Evolutionary conservation across 164 flowering plant genomes (phyloP).

Genomic region (Aristolochia californica): DNA sequence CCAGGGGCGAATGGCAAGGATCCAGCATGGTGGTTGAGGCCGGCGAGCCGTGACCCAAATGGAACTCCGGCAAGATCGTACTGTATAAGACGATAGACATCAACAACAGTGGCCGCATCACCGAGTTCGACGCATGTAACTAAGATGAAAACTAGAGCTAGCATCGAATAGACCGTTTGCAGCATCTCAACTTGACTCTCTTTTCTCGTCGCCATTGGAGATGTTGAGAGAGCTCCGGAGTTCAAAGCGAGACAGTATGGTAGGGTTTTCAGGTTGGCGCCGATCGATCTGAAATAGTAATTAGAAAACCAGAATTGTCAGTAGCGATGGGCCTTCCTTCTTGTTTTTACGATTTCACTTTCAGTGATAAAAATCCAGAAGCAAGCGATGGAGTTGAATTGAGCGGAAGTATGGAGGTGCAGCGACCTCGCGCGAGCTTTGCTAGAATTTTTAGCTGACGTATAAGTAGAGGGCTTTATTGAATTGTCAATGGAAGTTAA

Average conservation of each 20-base stretch:
- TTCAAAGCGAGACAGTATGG: no score
- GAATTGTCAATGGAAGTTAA: no score
- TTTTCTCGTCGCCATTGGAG: conserved; percentile 24
- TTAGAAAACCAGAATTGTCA: no score
- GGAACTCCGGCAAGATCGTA: conserved; percentile 89
- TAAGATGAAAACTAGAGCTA: conserved; percentile 47
- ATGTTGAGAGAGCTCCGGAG: background rate
- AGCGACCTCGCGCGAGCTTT: no score
- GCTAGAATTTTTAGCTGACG: no score
- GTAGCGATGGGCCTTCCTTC: no score
- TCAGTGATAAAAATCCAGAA: no score
- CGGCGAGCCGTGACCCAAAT: conserved; percentile 80
- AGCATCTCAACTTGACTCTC: conserved; percentile 31
- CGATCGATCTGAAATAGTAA: no score
- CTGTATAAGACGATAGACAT: conserved; percentile 92
- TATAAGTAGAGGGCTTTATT: no score
- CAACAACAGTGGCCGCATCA: conserved; percentile 85
- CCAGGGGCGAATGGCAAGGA: conserved; percentile 45
- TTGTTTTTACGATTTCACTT: no score
- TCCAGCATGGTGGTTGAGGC: conserved; percentile 77
- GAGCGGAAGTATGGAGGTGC: no score
- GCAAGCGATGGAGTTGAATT: no score
- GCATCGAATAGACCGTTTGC: conserved; percentile 39
- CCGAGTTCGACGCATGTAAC: conserved; percentile 84
- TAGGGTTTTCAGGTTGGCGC: conserved; percentile 1